A percentile compares a stretch with the other conserved stretches of the same genome.
These are phyloP conservation scores for Silene uniflora DNA, from an alignment of 148 eudicot genomes.

Conservation along the genomic window DNA sequence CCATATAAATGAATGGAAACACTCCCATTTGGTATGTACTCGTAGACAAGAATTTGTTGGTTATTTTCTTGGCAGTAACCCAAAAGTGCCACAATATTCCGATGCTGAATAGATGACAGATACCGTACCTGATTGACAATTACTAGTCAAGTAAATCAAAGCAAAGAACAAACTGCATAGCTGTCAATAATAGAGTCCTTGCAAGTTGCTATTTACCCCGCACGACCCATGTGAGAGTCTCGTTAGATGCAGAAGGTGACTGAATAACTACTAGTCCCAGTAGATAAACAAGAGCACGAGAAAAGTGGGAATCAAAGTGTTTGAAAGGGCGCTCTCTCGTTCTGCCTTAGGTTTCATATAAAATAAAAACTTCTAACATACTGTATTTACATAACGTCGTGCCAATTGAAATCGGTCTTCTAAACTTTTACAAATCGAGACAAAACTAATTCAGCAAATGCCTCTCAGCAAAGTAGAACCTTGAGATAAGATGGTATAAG, in stretches of 20 bases:
- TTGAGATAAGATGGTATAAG: neutral
- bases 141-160: neutral
- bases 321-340: too few relatives aligned
- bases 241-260: too few relatives aligned
- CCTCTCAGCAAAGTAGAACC: neutral
- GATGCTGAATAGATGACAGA: constrained; percentile 88
- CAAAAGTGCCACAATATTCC: constrained; percentile 88
- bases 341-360: too few relatives aligned
- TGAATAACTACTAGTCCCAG: too few relatives aligned
- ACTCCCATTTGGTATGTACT: constrained; percentile 95
- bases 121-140: constrained; percentile 57
- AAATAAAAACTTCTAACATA: too few relatives aligned
- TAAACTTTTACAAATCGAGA: neutral
- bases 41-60: constrained; percentile 87
- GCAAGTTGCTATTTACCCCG: neutral
- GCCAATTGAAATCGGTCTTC: too few relatives aligned
- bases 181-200: constrained; percentile 12
- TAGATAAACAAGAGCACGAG: too few relatives aligned
- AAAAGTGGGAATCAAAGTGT: too few relatives aligned
- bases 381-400: too few relatives aligned
- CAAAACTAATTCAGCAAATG: neutral
- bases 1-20: constrained; percentile 92
- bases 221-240: too few relatives aligned
- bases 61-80: constrained; percentile 89
- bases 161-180: neutral